Evolutionary conservation across 1,284 basidiomycete genomes (phyloP), one percentile per base, ranked within the genome.

Genomic region (Fistulinella cinereoalba): DNA sequence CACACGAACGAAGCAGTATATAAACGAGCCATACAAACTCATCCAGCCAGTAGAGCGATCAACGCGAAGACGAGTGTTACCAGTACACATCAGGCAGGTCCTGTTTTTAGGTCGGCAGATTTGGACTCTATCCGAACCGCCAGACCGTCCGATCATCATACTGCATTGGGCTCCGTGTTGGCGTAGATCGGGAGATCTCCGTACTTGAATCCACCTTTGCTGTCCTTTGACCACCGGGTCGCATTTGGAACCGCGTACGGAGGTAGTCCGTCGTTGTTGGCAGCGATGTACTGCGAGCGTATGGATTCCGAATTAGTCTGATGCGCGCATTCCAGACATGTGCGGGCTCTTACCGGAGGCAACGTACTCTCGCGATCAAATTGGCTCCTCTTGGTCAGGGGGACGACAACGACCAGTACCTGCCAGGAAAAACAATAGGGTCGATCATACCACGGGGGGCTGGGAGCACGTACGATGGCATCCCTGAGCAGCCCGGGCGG

Each of bases 341-440:
- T 19, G 37, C 27, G 4, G 3, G 1, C 23, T 8, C 54, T 57
- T 52, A 76, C 75, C 10, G 74, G 66, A 18, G 79, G 79, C 12
- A 76, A 64, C 50, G 65, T 68, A 5, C 71, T 70, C 43, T 72
- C 68, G 6, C 70, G 69, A 50, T 76, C 71, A 60, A 79, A 80
- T 15, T 61, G 56, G 19, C 68, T 66, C 23, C 56, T 52, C 22
- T 56, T 54, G 18, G 53, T 49, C 23, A 64, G 49, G 6, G 77
- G 75, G 19, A 73, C 62, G 3, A 67, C 67, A 39, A 80, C 66
- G 15, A 50, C 61, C 25, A 81, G 58, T 37, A 68, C 60, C 75
- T 78, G 52, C 4, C 19, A 36, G 33, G 11, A 12, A 41, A 19
- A n/a, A 52, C 13, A 25, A 39, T 27, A 27, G 12, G 16, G 16